Percentiles rank a stretch among this genome's conserved stretches.
Conservation (phyloP, 768 basidiomycete genomes). For the Lactifluus hygrophoroides region DNA sequence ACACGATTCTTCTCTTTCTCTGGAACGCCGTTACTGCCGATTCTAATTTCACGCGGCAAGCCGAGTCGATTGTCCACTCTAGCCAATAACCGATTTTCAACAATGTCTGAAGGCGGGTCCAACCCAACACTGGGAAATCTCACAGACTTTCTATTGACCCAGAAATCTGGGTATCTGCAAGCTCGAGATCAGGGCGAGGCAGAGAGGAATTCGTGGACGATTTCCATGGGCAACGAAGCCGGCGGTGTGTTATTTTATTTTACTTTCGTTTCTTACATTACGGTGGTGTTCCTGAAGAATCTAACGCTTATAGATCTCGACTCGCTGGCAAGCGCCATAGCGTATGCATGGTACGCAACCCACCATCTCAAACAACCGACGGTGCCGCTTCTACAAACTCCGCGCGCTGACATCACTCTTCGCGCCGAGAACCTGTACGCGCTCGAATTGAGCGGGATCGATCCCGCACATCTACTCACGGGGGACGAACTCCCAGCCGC, state of each 20-base stretch:
- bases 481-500: slow-evolving; percentile 50
- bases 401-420: slow-evolving; percentile 58
- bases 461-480: slow-evolving; percentile 52
- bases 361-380: slow-evolving; percentile 34
- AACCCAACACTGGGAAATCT: neutral
- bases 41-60: neutral
- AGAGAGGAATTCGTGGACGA: slow-evolving; percentile 48
- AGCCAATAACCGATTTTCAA: neutral
- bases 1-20: slow-evolving; percentile 2
- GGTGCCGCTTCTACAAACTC: slow-evolving; percentile 67
- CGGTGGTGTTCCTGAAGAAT: neutral
- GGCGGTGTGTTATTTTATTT: slow-evolving; percentile 53
- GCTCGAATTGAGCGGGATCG: slow-evolving; percentile 49
- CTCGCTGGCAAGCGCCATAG: slow-evolving; percentile 77
- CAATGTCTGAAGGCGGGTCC: neutral
- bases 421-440: slow-evolving; percentile 86
- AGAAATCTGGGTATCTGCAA: slow-evolving; percentile 18
- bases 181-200: slow-evolving; percentile 7
- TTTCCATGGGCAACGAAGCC: slow-evolving; percentile 94
- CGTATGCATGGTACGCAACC: slow-evolving; percentile 69
- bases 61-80: neutral
- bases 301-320: slow-evolving; percentile 72
- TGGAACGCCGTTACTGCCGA: neutral
- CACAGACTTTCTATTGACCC: slow-evolving; percentile 10
- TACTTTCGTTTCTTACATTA: neutral